phyloP scores from a whole-genome alignment of 805 yeast species.

The Candida pseudofarinosa region DNA sequence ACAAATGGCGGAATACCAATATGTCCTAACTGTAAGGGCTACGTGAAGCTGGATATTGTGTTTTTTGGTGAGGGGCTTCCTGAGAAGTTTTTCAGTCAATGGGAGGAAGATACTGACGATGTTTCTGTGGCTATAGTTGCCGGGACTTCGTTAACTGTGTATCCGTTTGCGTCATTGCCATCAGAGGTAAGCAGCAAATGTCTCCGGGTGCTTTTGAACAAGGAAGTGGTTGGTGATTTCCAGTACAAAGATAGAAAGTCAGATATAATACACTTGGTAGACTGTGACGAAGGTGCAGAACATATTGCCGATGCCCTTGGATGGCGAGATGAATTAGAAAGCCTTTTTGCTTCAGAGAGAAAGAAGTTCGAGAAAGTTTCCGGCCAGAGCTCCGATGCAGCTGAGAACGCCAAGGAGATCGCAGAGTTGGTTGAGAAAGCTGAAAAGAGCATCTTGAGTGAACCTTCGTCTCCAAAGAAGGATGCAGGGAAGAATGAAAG shows the following conservation, averaged over 20 bases:
- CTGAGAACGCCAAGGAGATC: conserved; percentile 7
- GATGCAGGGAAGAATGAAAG: conserved; percentile 6
- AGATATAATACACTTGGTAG: conserved; percentile 59
- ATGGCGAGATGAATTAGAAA: conserved; percentile 56
- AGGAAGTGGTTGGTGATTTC: conserved; percentile 76
- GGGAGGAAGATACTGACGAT: conserved; percentile 55
- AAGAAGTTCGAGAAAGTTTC: not conserved
- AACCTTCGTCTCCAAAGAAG: not conserved
- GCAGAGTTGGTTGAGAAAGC: conserved; percentile 5
- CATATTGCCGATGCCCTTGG: conserved; percentile 52
- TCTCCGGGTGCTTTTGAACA: conserved; percentile 65
- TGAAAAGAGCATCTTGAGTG: conserved; percentile 2
- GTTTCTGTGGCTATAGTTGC: conserved; percentile 79
- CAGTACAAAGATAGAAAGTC: conserved; percentile 41
- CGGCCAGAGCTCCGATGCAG: conserved; percentile 7
- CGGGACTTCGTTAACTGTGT: conserved; percentile 86
- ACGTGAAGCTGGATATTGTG: conserved; percentile 89
- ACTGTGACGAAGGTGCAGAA: conserved; percentile 64
- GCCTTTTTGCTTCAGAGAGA: conserved; percentile 24
- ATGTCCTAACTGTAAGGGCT: conserved; percentile 66
- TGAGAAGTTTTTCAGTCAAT: conserved; percentile 54
- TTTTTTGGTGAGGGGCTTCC: conserved; percentile 93
- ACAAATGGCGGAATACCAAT: conserved; percentile 42
- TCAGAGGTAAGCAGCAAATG: conserved; percentile 46
- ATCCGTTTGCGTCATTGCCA: conserved; percentile 87